Evolutionary conservation across 2,329 filamentous ascomycete genomes (phyloP).

Genomic region (Allantophomopsis cytisporea): DNA sequence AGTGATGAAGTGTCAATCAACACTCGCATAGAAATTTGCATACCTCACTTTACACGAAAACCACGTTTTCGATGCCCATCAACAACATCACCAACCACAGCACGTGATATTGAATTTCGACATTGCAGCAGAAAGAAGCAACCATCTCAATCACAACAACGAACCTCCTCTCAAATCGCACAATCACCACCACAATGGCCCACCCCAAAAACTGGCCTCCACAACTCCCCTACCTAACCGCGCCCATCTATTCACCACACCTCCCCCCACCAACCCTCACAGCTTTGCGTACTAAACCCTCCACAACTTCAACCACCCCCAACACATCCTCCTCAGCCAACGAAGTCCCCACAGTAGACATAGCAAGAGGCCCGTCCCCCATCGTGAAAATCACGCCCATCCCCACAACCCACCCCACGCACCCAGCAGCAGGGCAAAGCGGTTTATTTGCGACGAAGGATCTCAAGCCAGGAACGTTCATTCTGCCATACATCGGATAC

Average conservation of each 20-base stretch:
- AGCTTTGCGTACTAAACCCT: slow-evolving; percentile 8
- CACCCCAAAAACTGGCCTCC: slow-evolving; percentile 44
- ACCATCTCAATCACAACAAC: too few species aligned
- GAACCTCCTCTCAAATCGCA: neutral
- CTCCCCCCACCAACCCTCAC: slow-evolving; percentile 7
- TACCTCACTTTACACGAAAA: too few species aligned
- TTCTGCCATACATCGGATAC: slow-evolving; percentile 48
- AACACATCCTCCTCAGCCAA: slow-evolving; percentile 8
- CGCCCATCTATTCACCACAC: slow-evolving; percentile 31
- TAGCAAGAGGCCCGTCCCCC: slow-evolving; percentile 28
- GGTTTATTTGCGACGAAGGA: slow-evolving; percentile 45
- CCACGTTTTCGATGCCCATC: too few species aligned
- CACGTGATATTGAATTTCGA: too few species aligned
- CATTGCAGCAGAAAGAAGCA: too few species aligned
- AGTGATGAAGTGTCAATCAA: too few species aligned
- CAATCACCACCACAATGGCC: neutral
- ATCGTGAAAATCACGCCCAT: slow-evolving; percentile 42
- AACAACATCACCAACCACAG: too few species aligned
- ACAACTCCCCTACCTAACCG: slow-evolving; percentile 34
- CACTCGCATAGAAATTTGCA: too few species aligned
- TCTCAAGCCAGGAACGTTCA: slow-evolving; percentile 38
- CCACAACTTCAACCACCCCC: slow-evolving; percentile 7
- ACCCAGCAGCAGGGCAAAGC: slow-evolving; percentile 43
- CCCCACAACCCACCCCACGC: slow-evolving; percentile 31
- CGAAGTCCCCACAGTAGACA: slow-evolving; percentile 18